Conservation (phyloP, 1,284 basidiomycete species). For the Bondarzewia mesenterica region DNA sequence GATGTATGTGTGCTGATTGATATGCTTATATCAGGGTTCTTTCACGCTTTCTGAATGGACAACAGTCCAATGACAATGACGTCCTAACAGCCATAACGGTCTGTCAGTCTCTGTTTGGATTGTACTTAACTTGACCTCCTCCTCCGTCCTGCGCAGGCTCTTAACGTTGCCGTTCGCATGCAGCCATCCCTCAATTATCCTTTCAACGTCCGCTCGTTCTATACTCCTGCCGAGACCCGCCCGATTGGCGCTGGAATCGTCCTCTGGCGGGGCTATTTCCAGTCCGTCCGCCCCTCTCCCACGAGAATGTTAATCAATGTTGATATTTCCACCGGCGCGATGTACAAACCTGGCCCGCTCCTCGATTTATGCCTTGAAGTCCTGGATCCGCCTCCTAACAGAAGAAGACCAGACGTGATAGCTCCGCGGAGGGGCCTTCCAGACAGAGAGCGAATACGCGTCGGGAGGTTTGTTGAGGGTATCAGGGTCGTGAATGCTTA, state of each 20-base stretch:
- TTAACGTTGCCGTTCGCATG: slow-evolving; percentile 45
- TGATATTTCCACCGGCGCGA: slow-evolving; percentile 68
- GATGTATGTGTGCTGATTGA: slow-evolving; percentile 60
- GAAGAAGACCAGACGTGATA: neutral
- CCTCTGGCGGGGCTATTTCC: slow-evolving; percentile 71
- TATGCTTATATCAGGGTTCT: slow-evolving; percentile 58
- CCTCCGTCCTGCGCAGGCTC: slow-evolving; percentile 58
- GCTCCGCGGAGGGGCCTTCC: neutral
- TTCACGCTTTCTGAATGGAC: slow-evolving; percentile 53
- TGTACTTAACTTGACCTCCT: slow-evolving; percentile 71
- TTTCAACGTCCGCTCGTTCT: slow-evolving; percentile 72
- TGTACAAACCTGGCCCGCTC: slow-evolving; percentile 53
- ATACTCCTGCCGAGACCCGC: slow-evolving; percentile 54
- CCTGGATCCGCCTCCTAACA: slow-evolving; percentile 21
- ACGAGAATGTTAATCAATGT: slow-evolving; percentile 67
- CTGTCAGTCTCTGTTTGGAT: slow-evolving; percentile 44
- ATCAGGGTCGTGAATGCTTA: slow-evolving; percentile 8
- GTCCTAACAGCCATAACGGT: slow-evolving; percentile 71
- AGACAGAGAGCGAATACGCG: neutral
- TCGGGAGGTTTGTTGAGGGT: slow-evolving; percentile 2
- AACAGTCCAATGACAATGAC: slow-evolving; percentile 59
- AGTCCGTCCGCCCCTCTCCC: slow-evolving; percentile 63
- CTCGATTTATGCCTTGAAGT: slow-evolving; percentile 52
- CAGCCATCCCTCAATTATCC: slow-evolving; percentile 65
- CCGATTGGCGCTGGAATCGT: slow-evolving; percentile 61